Percentiles rank a stretch among this genome's conserved stretches.
These are phyloP conservation scores for Macroventuria anomochaeta DNA, from an alignment of 2,329 filamentous ascomycete species.

Conservation along the genomic window DNA sequence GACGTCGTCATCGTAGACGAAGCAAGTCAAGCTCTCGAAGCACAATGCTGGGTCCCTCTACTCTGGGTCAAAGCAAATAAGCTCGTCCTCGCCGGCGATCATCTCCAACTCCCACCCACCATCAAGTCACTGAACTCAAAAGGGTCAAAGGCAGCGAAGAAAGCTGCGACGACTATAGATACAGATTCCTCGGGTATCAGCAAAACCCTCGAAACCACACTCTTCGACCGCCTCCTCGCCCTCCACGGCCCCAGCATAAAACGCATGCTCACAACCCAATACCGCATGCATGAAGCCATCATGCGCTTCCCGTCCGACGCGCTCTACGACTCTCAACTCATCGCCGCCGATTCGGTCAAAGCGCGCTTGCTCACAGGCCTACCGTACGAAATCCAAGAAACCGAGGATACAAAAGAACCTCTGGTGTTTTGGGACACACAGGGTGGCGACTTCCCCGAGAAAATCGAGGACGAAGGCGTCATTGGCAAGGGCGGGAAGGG, in stretches of 20 bases:
- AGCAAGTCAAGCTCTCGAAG: conserved; percentile 92
- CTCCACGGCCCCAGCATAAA: conserved; percentile 86
- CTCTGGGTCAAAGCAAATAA: conserved; percentile 74
- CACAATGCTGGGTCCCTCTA: conserved; percentile 95
- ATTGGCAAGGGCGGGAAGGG: conserved; percentile 55
- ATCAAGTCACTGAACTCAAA: conserved; percentile 75
- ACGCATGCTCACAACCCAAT: conserved; percentile 94
- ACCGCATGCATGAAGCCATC: conserved; percentile 95
- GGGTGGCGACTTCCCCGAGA: conserved; percentile 88
- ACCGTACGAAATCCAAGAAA: conserved; percentile 76
- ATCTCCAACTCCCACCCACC: conserved; percentile 91
- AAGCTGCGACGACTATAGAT: conserved; percentile 37
- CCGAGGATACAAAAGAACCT: conserved; percentile 85
- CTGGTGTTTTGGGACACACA: conserved; percentile 96
- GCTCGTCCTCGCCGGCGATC: conserved; percentile 90
- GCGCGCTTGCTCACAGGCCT: conserved; percentile 76
- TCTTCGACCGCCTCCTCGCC: conserved; percentile 86
- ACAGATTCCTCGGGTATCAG: conserved; percentile 45
- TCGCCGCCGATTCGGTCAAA: conserved; percentile 82
- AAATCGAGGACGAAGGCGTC: conserved; percentile 73
- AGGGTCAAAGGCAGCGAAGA: conserved; percentile 41
- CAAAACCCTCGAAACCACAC: conserved; percentile 79
- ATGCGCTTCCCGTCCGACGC: conserved; percentile 93
- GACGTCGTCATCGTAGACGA: conserved; percentile 97
- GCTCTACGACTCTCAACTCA: conserved; percentile 81